These are phyloP conservation scores for Primulina tabacum DNA, from an alignment of 257 asterid genomes.

Conservation along the genomic window DNA sequence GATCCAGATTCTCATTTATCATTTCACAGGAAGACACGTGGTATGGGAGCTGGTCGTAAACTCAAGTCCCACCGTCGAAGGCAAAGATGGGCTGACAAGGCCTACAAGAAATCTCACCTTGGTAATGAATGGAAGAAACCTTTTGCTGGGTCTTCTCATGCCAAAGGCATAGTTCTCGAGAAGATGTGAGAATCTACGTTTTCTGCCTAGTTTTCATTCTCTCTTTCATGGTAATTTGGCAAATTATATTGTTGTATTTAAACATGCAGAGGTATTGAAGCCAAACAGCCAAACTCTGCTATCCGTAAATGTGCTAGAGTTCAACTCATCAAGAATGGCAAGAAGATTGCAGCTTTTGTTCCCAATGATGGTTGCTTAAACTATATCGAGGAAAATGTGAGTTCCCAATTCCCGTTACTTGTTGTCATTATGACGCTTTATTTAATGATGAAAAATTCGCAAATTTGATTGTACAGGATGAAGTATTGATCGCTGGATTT, in stretches of 20 bases:
- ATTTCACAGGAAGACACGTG: slow-evolving; percentile 52
- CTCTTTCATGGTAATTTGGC: background rate
- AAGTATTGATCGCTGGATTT: slow-evolving; percentile 82
- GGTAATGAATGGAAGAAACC: slow-evolving; percentile 76
- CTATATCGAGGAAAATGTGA: slow-evolving; percentile 78
- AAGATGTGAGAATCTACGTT: slow-evolving; percentile 37
- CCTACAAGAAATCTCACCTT: slow-evolving; percentile 66
- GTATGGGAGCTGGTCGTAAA: slow-evolving; percentile 81
- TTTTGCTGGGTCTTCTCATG: slow-evolving; percentile 71
- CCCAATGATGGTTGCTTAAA: slow-evolving; percentile 83
- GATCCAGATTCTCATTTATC: background rate
- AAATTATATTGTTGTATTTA: slow-evolving; percentile 4
- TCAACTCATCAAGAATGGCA: slow-evolving; percentile 77
- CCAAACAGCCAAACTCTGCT: slow-evolving; percentile 78
- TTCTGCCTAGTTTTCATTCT: background rate
- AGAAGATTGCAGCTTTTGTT: slow-evolving; percentile 80
- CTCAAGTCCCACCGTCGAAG: slow-evolving; percentile 60
- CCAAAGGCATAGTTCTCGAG: slow-evolving; percentile 74
- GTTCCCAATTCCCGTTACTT: background rate
- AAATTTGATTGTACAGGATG: slow-evolving; percentile 45
- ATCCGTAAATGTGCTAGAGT: slow-evolving; percentile 76
- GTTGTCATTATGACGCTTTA: too few species aligned
- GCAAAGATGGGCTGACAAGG: slow-evolving; percentile 67
- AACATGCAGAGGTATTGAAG: slow-evolving; percentile 61
- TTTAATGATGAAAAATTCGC: background rate